These are phyloP conservation scores for Exophiala lecanii-corni DNA, from an alignment of 2,329 filamentous ascomycete species.

Conservation along the genomic window DNA sequence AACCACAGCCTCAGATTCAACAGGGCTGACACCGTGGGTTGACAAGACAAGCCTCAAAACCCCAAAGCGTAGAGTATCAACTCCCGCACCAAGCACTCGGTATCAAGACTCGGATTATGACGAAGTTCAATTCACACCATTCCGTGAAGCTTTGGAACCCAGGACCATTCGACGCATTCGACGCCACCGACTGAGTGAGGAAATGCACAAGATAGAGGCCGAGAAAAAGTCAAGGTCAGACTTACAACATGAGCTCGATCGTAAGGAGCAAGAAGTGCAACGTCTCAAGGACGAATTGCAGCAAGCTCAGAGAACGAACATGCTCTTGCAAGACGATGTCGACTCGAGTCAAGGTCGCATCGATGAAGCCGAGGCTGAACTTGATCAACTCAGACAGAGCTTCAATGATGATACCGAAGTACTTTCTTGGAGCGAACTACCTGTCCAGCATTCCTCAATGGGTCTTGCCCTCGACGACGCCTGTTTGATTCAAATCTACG, in stretches of 20 bases:
- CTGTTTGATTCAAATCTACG: slow-evolving; percentile 25
- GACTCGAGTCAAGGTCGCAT: slow-evolving; percentile 21
- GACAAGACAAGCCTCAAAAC: slow-evolving; percentile 36
- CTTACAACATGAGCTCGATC: slow-evolving; percentile 26
- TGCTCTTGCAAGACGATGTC: slow-evolving; percentile 2
- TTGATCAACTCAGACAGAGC: slow-evolving; percentile 26
- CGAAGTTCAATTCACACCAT: slow-evolving; percentile 42
- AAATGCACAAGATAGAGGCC: slow-evolving; percentile 41
- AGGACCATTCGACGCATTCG: slow-evolving; percentile 41
- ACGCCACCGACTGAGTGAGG: slow-evolving; percentile 43
- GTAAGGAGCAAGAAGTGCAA: slow-evolving; percentile 31
- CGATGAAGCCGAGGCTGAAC: slow-evolving; percentile 27
- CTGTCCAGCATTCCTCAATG: neutral
- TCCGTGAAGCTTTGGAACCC: slow-evolving; percentile 40
- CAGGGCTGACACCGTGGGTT: slow-evolving; percentile 43
- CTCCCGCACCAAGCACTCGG: slow-evolving; percentile 28
- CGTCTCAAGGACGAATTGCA: slow-evolving; percentile 28
- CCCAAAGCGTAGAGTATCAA: slow-evolving; percentile 21
- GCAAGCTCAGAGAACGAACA: slow-evolving; percentile 13
- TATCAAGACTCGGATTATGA: slow-evolving; percentile 27
- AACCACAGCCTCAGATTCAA: slow-evolving; percentile 27
- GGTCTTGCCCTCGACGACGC: slow-evolving; percentile 11
- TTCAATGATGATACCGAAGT: slow-evolving; percentile 14
- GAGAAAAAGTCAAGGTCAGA: slow-evolving; percentile 33
- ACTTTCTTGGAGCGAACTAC: slow-evolving; percentile 9